phyloP scores from a whole-genome alignment of 495 filamentous ascomycete species.

The Evernia prunastri region DNA sequence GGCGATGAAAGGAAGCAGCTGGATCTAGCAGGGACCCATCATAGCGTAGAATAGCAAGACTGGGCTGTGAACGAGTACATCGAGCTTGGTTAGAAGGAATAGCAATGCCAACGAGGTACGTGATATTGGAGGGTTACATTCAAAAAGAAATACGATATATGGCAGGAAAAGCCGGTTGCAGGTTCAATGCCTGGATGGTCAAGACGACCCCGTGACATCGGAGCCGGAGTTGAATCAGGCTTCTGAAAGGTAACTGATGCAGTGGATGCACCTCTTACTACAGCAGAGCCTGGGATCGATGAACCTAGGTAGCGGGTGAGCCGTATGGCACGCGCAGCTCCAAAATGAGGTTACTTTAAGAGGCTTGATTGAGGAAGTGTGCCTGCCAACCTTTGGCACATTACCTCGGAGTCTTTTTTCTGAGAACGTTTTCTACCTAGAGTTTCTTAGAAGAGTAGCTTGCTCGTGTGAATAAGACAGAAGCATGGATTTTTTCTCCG shows the following conservation, averaged over 20 bases:
- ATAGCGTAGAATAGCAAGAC: background rate
- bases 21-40: no score
- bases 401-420: background rate
- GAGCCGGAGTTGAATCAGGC: background rate
- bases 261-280: background rate
- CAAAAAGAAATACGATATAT: background rate
- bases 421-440: background rate
- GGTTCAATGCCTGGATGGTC: background rate
- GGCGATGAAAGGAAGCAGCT: no score
- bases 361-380: background rate
- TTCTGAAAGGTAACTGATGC: no score
- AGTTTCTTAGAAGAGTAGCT: background rate
- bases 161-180: no score
- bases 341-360: background rate
- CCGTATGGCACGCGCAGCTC: background rate
- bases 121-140: background rate
- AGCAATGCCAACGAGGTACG: background rate
- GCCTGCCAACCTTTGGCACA: background rate
- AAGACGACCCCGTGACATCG: background rate
- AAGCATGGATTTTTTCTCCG: background rate
- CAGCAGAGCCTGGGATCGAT: background rate
- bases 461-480: background rate
- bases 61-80: background rate
- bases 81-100: background rate
- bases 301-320: background rate